Evolutionary conservation across 176 grass and related monocot species (phyloP).

Genomic region (Zizania latifolia): DNA sequence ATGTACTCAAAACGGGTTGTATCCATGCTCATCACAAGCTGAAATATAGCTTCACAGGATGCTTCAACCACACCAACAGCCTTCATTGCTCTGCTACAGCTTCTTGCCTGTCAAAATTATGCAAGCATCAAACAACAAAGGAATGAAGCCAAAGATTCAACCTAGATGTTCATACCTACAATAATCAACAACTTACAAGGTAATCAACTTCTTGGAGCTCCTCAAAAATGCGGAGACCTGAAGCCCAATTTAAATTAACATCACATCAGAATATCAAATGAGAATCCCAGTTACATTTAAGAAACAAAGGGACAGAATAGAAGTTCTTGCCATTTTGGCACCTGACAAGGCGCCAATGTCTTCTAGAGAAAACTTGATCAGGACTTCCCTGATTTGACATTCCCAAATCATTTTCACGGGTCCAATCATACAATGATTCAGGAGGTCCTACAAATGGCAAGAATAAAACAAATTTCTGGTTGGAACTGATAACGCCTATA

Average conservation of each 20-base stretch:
- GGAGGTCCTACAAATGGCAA: conserved; percentile 61
- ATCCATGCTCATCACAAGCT: conserved; percentile 97
- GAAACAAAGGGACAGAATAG: neutral
- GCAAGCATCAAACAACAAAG: conserved; percentile 37
- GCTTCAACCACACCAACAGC: conserved; percentile 94
- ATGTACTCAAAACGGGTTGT: conserved; percentile 86
- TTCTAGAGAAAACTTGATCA: conserved; percentile 88
- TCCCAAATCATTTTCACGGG: conserved; percentile 61
- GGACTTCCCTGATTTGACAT: conserved; percentile 54
- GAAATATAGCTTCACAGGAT: conserved; percentile 90
- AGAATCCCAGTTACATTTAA: neutral
- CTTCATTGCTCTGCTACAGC: conserved; percentile 97
- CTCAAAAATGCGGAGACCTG: conserved; percentile 94
- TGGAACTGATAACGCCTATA: no score
- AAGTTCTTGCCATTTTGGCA: conserved; percentile 92
- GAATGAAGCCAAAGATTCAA: conserved; percentile 16
- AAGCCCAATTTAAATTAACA: conserved; percentile 22
- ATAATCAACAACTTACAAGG: conserved; percentile 73
- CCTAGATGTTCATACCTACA: conserved; percentile 26
- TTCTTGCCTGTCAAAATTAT: conserved; percentile 60
- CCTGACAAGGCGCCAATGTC: conserved; percentile 93
- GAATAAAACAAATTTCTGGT: conserved; percentile 25
- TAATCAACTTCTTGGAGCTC: conserved; percentile 95
- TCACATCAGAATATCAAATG: conserved; percentile 9
- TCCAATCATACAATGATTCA: conserved; percentile 89